Conservation (phyloP, 306 rosid species). For the Cyclanthera cordifolia region DNA sequence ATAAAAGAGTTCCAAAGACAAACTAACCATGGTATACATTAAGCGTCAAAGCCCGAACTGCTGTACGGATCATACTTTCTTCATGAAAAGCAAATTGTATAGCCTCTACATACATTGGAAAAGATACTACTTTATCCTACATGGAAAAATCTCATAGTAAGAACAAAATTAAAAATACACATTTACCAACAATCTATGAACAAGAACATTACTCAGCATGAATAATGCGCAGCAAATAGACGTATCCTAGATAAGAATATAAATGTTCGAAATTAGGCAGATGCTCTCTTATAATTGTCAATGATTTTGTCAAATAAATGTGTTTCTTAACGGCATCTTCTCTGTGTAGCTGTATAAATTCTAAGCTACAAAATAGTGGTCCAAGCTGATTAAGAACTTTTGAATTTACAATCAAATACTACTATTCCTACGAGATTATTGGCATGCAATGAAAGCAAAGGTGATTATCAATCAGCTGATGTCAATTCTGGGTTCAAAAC, state of each 20-base stretch:
- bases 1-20: background rate
- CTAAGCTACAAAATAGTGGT: background rate
- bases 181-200: slow-evolving; percentile 8
- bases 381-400: too few species aligned
- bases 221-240: background rate
- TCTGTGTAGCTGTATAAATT: background rate
- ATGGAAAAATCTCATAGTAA: slow-evolving; percentile 19
- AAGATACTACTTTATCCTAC: slow-evolving; percentile 85
- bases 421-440: background rate
- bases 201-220: background rate
- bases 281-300: slow-evolving; percentile 3
- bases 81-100: slow-evolving; percentile 81
- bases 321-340: background rate
- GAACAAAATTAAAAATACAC: background rate
- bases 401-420: too few species aligned
- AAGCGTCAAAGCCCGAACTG: slow-evolving; percentile 81
- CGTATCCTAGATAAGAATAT: background rate
- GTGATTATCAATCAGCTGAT: background rate
- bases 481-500: slow-evolving; percentile 28
- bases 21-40: slow-evolving; percentile 92
- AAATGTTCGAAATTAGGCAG: background rate
- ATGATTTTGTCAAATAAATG: background rate
- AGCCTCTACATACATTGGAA: slow-evolving; percentile 94
- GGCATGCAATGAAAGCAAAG: background rate
- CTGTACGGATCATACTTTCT: slow-evolving; percentile 90